Percentiles rank a stretch among this genome's conserved stretches.
Conservation (phyloP, 2,329 filamentous ascomycete species). For the Penicillium sp. region DNA sequence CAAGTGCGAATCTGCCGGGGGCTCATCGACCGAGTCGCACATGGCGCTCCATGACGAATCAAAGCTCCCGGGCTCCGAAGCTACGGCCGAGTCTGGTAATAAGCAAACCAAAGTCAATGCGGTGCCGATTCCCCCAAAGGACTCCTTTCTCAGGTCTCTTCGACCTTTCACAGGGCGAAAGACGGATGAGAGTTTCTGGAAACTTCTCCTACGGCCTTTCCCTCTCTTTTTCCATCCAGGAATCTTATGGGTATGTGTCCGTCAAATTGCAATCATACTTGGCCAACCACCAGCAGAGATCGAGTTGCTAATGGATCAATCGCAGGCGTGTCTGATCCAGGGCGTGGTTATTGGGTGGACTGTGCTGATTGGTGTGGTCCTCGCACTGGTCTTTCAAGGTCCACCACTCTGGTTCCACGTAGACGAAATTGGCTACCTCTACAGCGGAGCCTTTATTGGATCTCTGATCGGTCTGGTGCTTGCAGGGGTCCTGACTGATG, state of each 20-base stretch:
- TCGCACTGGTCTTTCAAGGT: conserved; percentile 75
- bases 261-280: background rate
- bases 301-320: background rate
- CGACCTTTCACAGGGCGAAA: conserved; percentile 75
- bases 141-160: conserved; percentile 55
- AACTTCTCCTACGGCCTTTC: conserved; percentile 64
- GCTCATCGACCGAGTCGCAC: conserved; percentile 11
- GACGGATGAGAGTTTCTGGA: conserved; percentile 66
- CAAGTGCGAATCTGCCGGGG: conserved; percentile 30
- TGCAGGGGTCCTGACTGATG: conserved; percentile 69
- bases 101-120: conserved; percentile 9
- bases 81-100: background rate
- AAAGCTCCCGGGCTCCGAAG: conserved; percentile 5
- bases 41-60: conserved; percentile 7
- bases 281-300: background rate
- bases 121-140: conserved; percentile 40
- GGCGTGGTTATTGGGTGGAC: conserved; percentile 93
- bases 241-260: conserved; percentile 62
- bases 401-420: conserved; percentile 77
- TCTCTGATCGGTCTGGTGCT: conserved; percentile 70
- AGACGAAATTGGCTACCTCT: conserved; percentile 77
- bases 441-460: conserved; percentile 79
- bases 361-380: conserved; percentile 78
- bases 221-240: conserved; percentile 78
- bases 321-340: conserved; percentile 64